Conservation (phyloP, 176 grass and related monocot species). For the Zoysia japonica region DNA sequence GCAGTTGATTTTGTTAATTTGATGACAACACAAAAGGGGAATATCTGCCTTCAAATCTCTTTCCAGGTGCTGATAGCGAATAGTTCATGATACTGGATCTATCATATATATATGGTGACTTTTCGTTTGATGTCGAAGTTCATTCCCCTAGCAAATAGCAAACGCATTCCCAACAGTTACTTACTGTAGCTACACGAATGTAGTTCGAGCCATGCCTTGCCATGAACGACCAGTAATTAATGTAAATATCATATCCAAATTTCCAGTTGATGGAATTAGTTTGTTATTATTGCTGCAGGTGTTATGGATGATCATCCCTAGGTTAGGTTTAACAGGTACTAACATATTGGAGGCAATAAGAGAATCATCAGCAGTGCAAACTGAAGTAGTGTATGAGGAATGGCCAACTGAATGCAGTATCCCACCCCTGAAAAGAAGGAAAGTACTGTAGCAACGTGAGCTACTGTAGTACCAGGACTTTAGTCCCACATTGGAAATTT, state of each 20-base stretch:
- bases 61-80: too few species aligned
- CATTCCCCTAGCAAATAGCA: not conserved
- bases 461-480: too few species aligned
- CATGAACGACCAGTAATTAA: not conserved
- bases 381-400: constrained; percentile 68
- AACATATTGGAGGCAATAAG: constrained; percentile 78
- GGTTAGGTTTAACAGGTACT: constrained; percentile 51
- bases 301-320: not conserved
- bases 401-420: constrained; percentile 9
- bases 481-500: too few species aligned
- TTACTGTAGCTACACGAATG: not conserved
- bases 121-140: constrained; percentile 39
- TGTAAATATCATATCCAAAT: not conserved
- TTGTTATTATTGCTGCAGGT: not conserved
- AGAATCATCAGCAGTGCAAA: constrained; percentile 53
- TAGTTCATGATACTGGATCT: too few species aligned
- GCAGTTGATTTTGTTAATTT: too few species aligned
- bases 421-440: too few species aligned
- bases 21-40: too few species aligned
- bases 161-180: not conserved
- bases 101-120: not conserved
- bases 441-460: too few species aligned
- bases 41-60: too few species aligned
- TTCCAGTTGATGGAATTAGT: not conserved
- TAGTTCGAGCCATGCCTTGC: not conserved